Evolutionary conservation across 2,329 filamentous ascomycete genomes (phyloP).

Genomic region (Aspergillus nomiae): DNA sequence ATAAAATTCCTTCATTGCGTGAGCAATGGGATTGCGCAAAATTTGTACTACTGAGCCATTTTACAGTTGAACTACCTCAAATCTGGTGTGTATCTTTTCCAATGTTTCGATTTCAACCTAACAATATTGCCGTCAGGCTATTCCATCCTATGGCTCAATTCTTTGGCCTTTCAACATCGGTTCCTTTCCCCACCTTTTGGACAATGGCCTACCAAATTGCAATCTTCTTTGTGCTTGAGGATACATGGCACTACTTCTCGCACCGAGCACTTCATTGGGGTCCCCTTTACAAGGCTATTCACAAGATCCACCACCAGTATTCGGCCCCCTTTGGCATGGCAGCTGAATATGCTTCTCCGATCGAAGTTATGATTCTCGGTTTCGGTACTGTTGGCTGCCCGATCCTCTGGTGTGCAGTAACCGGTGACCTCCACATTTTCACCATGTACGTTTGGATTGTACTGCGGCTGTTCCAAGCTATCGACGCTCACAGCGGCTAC

Average conservation of each 20-base stretch:
- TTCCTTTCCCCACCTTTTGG: slow-evolving; percentile 82
- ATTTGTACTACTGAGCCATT: slow-evolving; percentile 90
- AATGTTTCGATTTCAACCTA: slow-evolving; percentile 1
- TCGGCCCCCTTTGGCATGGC: slow-evolving; percentile 95
- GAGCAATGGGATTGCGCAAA: slow-evolving; percentile 95
- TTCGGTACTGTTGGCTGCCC: slow-evolving; percentile 81
- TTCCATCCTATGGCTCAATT: slow-evolving; percentile 96
- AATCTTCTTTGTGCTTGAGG: slow-evolving; percentile 93
- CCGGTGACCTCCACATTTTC: slow-evolving; percentile 85
- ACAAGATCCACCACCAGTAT: slow-evolving; percentile 99
- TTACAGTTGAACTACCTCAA: slow-evolving; percentile 96
- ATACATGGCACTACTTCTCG: slow-evolving; percentile 97
- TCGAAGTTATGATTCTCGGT: slow-evolving; percentile 93
- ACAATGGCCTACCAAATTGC: slow-evolving; percentile 91
- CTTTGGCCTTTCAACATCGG: slow-evolving; percentile 82
- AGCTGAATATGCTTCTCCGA: slow-evolving; percentile 95
- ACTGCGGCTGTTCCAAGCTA: slow-evolving; percentile 91
- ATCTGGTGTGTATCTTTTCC: slow-evolving; percentile 67
- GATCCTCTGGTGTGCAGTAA: slow-evolving; percentile 79
- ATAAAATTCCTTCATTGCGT: slow-evolving; percentile 85
- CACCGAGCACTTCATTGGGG: slow-evolving; percentile 93
- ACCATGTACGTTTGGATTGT: slow-evolving; percentile 99
- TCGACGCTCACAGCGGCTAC: slow-evolving; percentile 96
- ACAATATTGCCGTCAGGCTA: slow-evolving; percentile 53
- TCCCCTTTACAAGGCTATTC: slow-evolving; percentile 91